phyloP scores from a whole-genome alignment of 768 basidiomycete species.

The Suillus ampliporus region DNA sequence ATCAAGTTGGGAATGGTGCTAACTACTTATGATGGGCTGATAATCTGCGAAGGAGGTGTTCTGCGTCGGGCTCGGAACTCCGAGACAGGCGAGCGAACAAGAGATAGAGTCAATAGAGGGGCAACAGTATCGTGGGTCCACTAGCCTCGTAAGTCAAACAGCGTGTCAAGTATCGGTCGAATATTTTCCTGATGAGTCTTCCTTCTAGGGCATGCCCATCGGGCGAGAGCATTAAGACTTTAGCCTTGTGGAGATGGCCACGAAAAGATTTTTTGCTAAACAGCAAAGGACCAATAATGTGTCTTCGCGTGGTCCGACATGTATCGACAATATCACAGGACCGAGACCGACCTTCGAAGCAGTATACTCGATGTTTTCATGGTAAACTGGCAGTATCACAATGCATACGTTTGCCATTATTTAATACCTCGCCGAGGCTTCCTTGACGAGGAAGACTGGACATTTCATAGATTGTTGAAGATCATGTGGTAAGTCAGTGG shows the following conservation, averaged over 20 bases:
- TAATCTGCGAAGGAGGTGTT: neutral
- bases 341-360: neutral
- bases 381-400: neutral
- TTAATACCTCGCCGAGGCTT: neutral
- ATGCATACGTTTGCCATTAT: neutral
- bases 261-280: too few species aligned
- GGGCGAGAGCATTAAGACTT: neutral
- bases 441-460: neutral
- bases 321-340: too few species aligned
- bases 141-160: neutral
- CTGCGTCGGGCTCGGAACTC: constrained; percentile 2
- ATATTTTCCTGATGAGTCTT: neutral
- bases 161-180: neutral
- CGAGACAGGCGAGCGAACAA: neutral
- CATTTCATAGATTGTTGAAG: neutral
- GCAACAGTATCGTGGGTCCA: neutral
- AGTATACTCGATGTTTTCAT: neutral
- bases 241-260: too few species aligned
- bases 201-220: neutral
- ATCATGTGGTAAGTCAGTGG: neutral
- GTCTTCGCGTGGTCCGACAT: neutral
- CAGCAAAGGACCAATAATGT: neutral
- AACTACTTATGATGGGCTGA: neutral
- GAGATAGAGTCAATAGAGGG: neutral
- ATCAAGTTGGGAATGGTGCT: neutral